A percentile compares a stretch with the other conserved stretches of the same genome.
These are phyloP conservation scores for Sisymbrium irio DNA, from an alignment of 345 rosid species.

Conservation along the genomic window DNA sequence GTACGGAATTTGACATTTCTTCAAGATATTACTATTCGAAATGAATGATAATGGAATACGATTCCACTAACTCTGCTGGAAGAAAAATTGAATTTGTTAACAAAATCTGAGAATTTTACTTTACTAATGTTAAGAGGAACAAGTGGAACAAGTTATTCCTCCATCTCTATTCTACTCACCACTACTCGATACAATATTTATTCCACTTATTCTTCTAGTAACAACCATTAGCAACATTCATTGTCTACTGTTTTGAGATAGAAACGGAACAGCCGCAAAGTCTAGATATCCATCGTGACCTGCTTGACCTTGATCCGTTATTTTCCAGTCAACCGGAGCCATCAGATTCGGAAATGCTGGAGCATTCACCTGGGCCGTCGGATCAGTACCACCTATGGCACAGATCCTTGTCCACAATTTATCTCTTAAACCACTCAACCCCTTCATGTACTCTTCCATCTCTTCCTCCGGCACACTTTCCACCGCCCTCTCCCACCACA, in stretches of 20 bases:
- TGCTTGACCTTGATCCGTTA: background rate
- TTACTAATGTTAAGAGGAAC: background rate
- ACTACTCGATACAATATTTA: background rate
- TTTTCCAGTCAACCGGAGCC: constrained; percentile 13
- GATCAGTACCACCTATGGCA: constrained; percentile 16
- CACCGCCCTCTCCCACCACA: constrained; percentile 38
- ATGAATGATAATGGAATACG: background rate
- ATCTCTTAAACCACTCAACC: constrained; percentile 13
- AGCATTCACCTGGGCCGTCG: constrained; percentile 15
- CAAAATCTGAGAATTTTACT: background rate
- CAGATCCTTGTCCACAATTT: constrained; percentile 20
- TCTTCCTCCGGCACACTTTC: constrained; percentile 32
- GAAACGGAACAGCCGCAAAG: background rate
- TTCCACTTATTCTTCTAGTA: background rate
- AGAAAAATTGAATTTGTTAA: background rate
- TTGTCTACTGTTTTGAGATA: constrained; percentile 5
- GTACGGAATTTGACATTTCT: too few relatives aligned
- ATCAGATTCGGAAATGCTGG: background rate
- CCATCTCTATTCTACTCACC: background rate
- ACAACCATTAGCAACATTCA: background rate
- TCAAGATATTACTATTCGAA: too few relatives aligned
- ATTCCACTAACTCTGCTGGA: background rate
- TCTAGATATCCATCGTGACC: constrained; percentile 13
- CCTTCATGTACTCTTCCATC: constrained; percentile 26
- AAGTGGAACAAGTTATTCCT: background rate